These are phyloP conservation scores for Aegle marmelos DNA, from an alignment of 345 rosid species.

Conservation along the genomic window DNA sequence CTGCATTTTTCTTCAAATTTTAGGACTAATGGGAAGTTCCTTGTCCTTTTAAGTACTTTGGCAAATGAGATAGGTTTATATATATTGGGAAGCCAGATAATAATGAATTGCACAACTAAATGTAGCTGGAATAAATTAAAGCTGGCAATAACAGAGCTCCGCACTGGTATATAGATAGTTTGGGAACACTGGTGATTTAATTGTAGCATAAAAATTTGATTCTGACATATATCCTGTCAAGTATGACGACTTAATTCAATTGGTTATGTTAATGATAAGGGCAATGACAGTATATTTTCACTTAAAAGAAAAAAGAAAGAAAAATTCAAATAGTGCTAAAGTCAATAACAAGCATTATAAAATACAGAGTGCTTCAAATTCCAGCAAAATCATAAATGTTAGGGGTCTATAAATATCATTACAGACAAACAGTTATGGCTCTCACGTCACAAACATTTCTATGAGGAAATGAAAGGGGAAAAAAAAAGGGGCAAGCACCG, in stretches of 20 bases:
- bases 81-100: no score
- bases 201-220: neutral
- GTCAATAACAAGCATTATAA: neutral
- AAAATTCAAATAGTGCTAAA: neutral
- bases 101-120: no score
- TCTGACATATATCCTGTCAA: neutral
- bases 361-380: neutral
- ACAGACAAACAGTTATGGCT: neutral
- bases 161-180: no score
- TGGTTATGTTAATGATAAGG: neutral
- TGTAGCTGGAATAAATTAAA: neutral
- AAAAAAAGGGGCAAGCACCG: no score
- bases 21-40: neutral
- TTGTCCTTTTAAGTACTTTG: neutral
- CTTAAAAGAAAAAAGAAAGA: no score
- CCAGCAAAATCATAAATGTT: neutral
- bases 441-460: neutral
- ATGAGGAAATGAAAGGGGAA: neutral
- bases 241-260: neutral
- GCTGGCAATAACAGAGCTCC: neutral
- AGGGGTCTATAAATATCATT: neutral
- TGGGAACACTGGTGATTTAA: no score
- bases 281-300: neutral
- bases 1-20: neutral
- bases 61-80: neutral